These are phyloP conservation scores for Aplosporella prunicola DNA, from an alignment of 2,329 filamentous ascomycete species.

Conservation along the genomic window DNA sequence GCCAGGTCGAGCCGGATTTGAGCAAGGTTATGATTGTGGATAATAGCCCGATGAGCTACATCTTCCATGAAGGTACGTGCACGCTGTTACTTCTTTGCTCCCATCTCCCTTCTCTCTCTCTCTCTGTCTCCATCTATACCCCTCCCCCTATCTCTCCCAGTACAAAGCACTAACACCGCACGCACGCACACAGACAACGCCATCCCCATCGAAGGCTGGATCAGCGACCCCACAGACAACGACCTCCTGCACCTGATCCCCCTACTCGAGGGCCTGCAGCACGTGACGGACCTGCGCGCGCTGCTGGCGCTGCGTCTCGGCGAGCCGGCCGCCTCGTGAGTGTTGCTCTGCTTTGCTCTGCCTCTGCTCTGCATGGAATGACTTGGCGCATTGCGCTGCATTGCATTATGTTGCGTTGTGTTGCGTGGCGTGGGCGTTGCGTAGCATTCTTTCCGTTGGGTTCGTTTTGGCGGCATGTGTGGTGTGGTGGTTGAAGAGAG, in stretches of 20 bases:
- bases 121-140: background rate
- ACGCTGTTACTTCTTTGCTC: background rate
- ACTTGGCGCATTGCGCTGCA: too few species aligned
- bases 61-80: conserved; percentile 86
- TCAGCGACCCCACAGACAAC: conserved; percentile 94
- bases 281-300: conserved; percentile 90
- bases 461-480: too few species aligned
- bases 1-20: conserved; percentile 89
- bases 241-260: conserved; percentile 89
- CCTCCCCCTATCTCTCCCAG: background rate
- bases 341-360: too few species aligned
- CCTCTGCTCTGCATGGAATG: too few species aligned
- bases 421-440: too few species aligned
- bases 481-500: too few species aligned
- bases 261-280: conserved; percentile 86
- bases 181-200: conserved; percentile 67
- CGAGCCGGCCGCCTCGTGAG: conserved; percentile 48
- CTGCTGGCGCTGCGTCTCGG: conserved; percentile 81
- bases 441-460: too few species aligned
- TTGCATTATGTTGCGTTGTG: too few species aligned
- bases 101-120: background rate
- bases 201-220: conserved; percentile 98
- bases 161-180: background rate
- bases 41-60: conserved; percentile 95
- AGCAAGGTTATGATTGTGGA: conserved; percentile 99